phyloP scores from a whole-genome alignment of 306 rosid species.

The Cucurbita moschata region DNA sequence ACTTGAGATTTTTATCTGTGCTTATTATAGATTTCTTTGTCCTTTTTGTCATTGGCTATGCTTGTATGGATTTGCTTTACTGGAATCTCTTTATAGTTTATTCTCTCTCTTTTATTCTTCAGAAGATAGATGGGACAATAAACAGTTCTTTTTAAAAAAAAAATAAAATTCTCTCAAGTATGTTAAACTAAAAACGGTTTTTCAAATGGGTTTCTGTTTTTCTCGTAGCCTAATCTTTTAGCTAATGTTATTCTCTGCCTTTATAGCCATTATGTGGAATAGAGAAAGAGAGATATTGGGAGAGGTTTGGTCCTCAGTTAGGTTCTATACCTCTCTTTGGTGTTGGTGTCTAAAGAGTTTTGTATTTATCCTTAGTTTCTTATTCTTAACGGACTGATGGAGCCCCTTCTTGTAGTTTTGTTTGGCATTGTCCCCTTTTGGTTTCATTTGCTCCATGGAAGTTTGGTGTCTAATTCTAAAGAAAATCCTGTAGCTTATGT shows the following conservation, averaged over 20 bases:
- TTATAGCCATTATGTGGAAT: background rate
- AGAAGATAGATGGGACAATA: background rate
- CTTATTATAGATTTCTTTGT: background rate
- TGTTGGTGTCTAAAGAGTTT: background rate
- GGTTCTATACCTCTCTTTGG: background rate
- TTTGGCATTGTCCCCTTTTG: background rate
- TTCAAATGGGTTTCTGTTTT: background rate
- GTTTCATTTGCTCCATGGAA: background rate
- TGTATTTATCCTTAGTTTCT: background rate
- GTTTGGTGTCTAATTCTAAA: background rate
- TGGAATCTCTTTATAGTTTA: background rate
- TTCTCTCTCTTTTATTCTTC: conserved; percentile 1
- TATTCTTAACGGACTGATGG: background rate
- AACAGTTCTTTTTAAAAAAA: background rate
- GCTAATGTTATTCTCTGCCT: background rate
- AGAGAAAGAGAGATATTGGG: background rate
- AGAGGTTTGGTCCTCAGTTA: background rate
- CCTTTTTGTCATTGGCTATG: background rate
- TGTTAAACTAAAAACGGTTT: background rate
- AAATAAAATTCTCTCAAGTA: background rate
- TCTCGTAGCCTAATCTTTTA: background rate
- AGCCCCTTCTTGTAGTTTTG: background rate
- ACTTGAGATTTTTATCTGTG: background rate
- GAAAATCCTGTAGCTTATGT: background rate
- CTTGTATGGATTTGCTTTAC: background rate